These are phyloP conservation scores for Marasmius tenuissimus DNA, from an alignment of 1,284 basidiomycete genomes.

Conservation along the genomic window DNA sequence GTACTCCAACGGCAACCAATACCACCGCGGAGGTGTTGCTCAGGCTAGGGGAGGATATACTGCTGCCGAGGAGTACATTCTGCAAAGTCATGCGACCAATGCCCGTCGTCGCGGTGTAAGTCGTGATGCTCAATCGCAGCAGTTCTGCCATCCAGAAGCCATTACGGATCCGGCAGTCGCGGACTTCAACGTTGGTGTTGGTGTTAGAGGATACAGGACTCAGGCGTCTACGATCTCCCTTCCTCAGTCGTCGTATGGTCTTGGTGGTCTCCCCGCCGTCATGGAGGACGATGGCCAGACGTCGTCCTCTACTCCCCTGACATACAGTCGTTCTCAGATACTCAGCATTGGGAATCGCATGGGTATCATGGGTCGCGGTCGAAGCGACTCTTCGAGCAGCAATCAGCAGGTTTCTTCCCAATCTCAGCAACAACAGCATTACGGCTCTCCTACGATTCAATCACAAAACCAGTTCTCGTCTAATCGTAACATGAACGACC, in stretches of 20 bases:
- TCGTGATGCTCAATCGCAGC: slow-evolving; percentile 22
- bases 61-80: slow-evolving; percentile 62
- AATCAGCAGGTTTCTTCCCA: slow-evolving; percentile 12
- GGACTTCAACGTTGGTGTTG: slow-evolving; percentile 39
- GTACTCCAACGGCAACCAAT: slow-evolving; percentile 2
- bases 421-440: neutral
- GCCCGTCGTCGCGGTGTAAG: slow-evolving; percentile 13
- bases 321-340: slow-evolving; percentile 9
- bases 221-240: slow-evolving; percentile 32
- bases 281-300: slow-evolving; percentile 11
- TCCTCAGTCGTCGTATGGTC: slow-evolving; percentile 12
- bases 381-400: neutral
- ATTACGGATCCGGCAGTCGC: slow-evolving; percentile 21
- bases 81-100: slow-evolving; percentile 48
- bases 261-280: slow-evolving; percentile 12
- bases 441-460: slow-evolving; percentile 2
- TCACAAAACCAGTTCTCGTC: neutral
- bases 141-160: slow-evolving; percentile 16
- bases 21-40: slow-evolving; percentile 21
- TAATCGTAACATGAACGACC: neutral
- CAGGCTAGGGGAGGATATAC: slow-evolving; percentile 62
- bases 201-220: slow-evolving; percentile 40
- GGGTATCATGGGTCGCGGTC: neutral
- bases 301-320: neutral
- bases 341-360: slow-evolving; percentile 4